These are phyloP conservation scores for Acanthochlamys bracteata DNA, from an alignment of 106 monocot genomes.

Conservation along the genomic window DNA sequence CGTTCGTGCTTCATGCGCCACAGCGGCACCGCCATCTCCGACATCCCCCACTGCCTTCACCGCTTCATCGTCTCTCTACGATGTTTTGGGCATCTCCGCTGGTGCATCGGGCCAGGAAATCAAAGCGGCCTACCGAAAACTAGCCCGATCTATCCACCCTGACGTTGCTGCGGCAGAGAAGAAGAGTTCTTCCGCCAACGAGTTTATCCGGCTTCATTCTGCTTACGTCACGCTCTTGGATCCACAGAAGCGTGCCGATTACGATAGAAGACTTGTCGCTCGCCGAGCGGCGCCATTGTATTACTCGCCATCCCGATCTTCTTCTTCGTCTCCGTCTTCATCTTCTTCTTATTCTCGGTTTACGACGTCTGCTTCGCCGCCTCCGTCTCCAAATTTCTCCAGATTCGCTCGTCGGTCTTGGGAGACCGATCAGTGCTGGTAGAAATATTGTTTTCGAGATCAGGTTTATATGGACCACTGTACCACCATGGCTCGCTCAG, in stretches of 20 bases:
- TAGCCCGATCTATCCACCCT: constrained; percentile 31
- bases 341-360: not conserved
- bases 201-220: constrained; percentile 23
- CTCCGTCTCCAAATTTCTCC: not conserved
- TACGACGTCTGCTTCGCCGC: not conserved
- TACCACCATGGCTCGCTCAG: too few relatives aligned
- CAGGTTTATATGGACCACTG: too few relatives aligned
- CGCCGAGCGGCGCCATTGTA: not conserved
- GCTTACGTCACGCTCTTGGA: constrained; percentile 31
- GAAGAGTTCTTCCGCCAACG: constrained; percentile 16
- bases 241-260: constrained; percentile 24
- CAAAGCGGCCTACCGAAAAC: constrained; percentile 31
- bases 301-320: not conserved
- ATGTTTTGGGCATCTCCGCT: constrained; percentile 21
- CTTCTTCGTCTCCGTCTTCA: not conserved
- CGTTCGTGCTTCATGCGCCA: not conserved
- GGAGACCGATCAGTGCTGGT: constrained; percentile 36
- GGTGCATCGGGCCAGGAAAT: constrained; percentile 24
- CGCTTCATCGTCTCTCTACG: constrained; percentile 20
- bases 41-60: not conserved
- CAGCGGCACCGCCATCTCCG: not conserved
- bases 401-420: constrained; percentile 13
- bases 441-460: not conserved
- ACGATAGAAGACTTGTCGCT: constrained; percentile 11
- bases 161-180: constrained; percentile 19